Conservation (phyloP, 176 grass and related monocot genomes). For the Cymbopogon citratus region DNA sequence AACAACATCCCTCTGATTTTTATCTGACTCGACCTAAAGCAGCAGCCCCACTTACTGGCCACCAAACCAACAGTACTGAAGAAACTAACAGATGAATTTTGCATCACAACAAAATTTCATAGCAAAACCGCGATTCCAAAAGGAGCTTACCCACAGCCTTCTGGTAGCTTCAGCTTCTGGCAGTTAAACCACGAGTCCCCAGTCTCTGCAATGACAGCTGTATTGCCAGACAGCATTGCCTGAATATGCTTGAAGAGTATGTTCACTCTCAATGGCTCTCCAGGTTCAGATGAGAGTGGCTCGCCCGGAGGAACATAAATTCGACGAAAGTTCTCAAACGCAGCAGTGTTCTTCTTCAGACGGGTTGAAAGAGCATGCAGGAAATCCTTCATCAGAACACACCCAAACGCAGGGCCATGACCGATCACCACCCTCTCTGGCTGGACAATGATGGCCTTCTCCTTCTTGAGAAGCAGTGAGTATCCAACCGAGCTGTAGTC, state of each 20-base stretch:
- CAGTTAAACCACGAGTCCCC: constrained; percentile 68
- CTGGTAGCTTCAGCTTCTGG: constrained; percentile 51
- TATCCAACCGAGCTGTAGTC: constrained; percentile 64
- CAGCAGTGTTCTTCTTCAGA: constrained; percentile 43
- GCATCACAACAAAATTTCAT: not conserved
- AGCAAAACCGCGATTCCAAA: not conserved
- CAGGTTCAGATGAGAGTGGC: constrained; percentile 21
- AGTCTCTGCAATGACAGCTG: constrained; percentile 47
- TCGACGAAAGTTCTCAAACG: constrained; percentile 37
- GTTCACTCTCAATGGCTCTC: constrained; percentile 53
- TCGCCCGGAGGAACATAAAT: constrained; percentile 47
- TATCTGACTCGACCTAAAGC: not conserved
- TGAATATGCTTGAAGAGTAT: constrained; percentile 51
- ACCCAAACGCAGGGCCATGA: constrained; percentile 57
- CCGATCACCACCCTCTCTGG: constrained; percentile 43
- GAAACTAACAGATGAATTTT: not conserved
- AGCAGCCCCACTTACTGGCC: not conserved
- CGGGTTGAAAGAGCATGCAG: constrained; percentile 31
- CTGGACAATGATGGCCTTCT: constrained; percentile 52
- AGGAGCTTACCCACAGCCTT: constrained; percentile 51
- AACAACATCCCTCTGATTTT: not conserved
- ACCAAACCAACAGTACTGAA: not conserved
- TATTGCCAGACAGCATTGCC: constrained; percentile 33
- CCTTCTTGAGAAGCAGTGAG: constrained; percentile 47
- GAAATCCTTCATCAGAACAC: constrained; percentile 54